A percentile compares a stretch with the other conserved stretches of the same genome.
Evolutionary conservation across 345 rosid genomes (phyloP).

Genomic region (Dimocarpus longan): DNA sequence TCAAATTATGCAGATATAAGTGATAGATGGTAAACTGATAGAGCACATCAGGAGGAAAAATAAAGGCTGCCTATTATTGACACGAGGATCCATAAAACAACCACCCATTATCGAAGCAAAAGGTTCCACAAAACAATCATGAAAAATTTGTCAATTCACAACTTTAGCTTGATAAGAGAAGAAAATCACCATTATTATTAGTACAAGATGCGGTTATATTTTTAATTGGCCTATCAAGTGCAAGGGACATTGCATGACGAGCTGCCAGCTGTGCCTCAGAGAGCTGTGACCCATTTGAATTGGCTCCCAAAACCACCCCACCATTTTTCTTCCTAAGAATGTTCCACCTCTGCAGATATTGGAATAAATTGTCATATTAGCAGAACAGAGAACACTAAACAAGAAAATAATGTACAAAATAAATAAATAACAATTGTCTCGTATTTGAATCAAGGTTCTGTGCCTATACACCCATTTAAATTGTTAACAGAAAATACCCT

Average conservation of each 20-base stretch:
- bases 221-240: slow-evolving; percentile 66
- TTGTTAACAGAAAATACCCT: slow-evolving; percentile 23
- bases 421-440: neutral
- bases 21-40: neutral
- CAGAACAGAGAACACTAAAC: slow-evolving; percentile 11
- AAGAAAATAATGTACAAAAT: slow-evolving; percentile 9
- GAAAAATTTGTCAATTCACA: slow-evolving; percentile 11
- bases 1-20: neutral
- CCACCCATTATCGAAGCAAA: neutral
- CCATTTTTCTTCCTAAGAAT: slow-evolving; percentile 50
- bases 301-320: slow-evolving; percentile 35
- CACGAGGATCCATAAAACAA: neutral
- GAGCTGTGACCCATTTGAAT: slow-evolving; percentile 50
- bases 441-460: slow-evolving; percentile 24
- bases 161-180: slow-evolving; percentile 8
- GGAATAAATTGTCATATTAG: slow-evolving; percentile 33
- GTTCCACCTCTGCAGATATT: slow-evolving; percentile 74
- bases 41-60: neutral
- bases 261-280: slow-evolving; percentile 81
- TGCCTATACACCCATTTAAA: slow-evolving; percentile 9
- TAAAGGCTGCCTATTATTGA: neutral
- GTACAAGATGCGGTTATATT: slow-evolving; percentile 41
- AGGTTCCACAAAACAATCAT: neutral
- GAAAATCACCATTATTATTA: slow-evolving; percentile 39
- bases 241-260: slow-evolving; percentile 73